Evolutionary conservation across 192 early-diverging fungal genomes (phyloP), one percentile per base, ranked within the genome.

Genomic region (Diversispora eburnea): DNA sequence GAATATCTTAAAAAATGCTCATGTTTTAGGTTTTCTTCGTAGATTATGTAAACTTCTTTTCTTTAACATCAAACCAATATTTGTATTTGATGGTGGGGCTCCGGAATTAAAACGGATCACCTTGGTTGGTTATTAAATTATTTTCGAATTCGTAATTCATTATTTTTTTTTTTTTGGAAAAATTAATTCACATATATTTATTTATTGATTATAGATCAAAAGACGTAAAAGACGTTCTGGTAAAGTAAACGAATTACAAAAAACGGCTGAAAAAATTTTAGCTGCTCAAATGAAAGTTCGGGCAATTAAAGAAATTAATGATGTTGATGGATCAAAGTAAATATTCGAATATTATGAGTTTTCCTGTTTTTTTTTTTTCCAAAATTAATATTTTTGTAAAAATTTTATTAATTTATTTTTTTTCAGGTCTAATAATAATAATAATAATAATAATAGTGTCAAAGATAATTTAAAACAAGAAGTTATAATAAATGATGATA

Each of bases 11-110:
- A 82, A 83, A 22, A 91, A 92, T 72, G 95, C 93, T 0, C 96
- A 98, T 75, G 83, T 98, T 5, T 77, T 95, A 15, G 98, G 98
- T 5, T 98, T 98, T 84, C 95, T 95, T 74, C 84, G 94, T 5
- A 84, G 98, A 43, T 91, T 98, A 43, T 96, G 94, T 77, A 98
- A 98, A 81, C 85, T 99, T 3, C 78, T 99, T 19, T 95, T 89
- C 77, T 91, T 87, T 74, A 92, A 91, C 20, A 90, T 99, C 42
- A 86, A 84, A 56, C 98, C 98, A 9, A 90, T 99, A 9, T 98
- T 98, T 88, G 95, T 99, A 4, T 99, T 96, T 86, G 98, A 99
- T 78, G 98, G 98, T 8, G 90, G 84, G 3, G 87, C 91, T 0
- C 98, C 98, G 3, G 82, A 87, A 46, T 80, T 99, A 55, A 99